Conservation (phyloP, 495 filamentous ascomycete species). For the Polyplosphaeria fusca region DNA sequence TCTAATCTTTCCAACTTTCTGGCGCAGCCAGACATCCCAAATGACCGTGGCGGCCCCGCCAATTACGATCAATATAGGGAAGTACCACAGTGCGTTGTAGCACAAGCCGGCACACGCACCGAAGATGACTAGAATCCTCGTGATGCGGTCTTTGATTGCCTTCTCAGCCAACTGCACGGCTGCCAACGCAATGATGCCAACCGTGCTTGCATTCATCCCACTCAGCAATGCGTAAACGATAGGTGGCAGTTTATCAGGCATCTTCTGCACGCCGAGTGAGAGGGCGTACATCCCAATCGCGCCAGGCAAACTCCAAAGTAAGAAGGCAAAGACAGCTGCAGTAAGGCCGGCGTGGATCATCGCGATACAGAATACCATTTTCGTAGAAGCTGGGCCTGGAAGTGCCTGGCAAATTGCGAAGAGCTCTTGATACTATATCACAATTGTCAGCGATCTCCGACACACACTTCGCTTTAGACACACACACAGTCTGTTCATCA, state of each 20-base stretch:
- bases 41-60: slow-evolving; percentile 55
- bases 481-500: slow-evolving; percentile 63
- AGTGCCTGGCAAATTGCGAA: slow-evolving; percentile 77
- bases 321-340: slow-evolving; percentile 60
- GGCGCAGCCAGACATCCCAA: slow-evolving; percentile 59
- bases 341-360: slow-evolving; percentile 62
- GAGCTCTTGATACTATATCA: slow-evolving; percentile 69
- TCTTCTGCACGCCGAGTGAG: slow-evolving; percentile 62
- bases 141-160: slow-evolving; percentile 69
- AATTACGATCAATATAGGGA: slow-evolving; percentile 65
- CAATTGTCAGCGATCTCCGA: background rate
- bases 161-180: slow-evolving; percentile 71
- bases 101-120: slow-evolving; percentile 66
- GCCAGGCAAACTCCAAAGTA: slow-evolving; percentile 74
- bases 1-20: slow-evolving; percentile 38
- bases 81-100: slow-evolving; percentile 81
- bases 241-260: slow-evolving; percentile 58
- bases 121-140: slow-evolving; percentile 67
- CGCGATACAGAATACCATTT: slow-evolving; percentile 75
- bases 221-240: slow-evolving; percentile 73
- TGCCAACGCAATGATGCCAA: slow-evolving; percentile 76
- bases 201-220: slow-evolving; percentile 73
- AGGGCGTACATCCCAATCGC: slow-evolving; percentile 75
- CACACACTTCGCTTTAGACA: background rate
- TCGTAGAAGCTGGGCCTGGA: slow-evolving; percentile 72